Conservation (phyloP, 768 basidiomycete species). For the Lyophyllum semitale region DNA sequence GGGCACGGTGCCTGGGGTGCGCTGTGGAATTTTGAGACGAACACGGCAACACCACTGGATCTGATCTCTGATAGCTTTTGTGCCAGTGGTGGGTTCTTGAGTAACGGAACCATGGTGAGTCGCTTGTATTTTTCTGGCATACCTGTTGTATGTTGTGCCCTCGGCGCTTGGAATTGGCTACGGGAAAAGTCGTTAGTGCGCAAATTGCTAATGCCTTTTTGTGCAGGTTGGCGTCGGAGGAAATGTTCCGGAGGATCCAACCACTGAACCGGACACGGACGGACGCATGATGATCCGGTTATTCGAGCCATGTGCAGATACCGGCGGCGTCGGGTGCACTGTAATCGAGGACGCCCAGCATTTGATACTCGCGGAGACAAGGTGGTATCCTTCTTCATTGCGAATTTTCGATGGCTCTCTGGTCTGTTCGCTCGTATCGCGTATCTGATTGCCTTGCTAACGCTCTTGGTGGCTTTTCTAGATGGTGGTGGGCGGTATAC, state of each 20-base stretch:
- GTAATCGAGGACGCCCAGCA: slow-evolving; percentile 37
- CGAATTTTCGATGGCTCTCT: slow-evolving; percentile 33
- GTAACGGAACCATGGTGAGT: slow-evolving; percentile 34
- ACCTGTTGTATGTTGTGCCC: not conserved
- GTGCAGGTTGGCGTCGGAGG: slow-evolving; percentile 9
- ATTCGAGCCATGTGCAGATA: slow-evolving; percentile 39
- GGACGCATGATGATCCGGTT: slow-evolving; percentile 39
- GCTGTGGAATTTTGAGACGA: slow-evolving; percentile 41
- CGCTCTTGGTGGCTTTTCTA: not conserved
- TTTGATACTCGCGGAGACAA: slow-evolving; percentile 34
- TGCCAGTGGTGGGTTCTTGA: slow-evolving; percentile 39
- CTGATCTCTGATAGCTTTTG: slow-evolving; percentile 40
- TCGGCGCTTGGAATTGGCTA: no score
- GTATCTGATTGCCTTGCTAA: not conserved
- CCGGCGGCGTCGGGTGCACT: slow-evolving; percentile 28
- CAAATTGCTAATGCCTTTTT: not conserved
- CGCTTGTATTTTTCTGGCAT: no score
- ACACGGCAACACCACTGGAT: slow-evolving; percentile 33
- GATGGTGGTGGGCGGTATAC: slow-evolving; percentile 17
- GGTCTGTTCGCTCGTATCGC: slow-evolving; percentile 11
- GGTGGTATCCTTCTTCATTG: slow-evolving; percentile 45
- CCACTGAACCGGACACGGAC: slow-evolving; percentile 21
- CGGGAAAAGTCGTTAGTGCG: no score
- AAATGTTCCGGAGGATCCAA: slow-evolving; percentile 24
- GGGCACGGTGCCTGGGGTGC: slow-evolving; percentile 46